Conservation (phyloP, 2,329 filamentous ascomycete species). For the Alternaria ethzedia region DNA sequence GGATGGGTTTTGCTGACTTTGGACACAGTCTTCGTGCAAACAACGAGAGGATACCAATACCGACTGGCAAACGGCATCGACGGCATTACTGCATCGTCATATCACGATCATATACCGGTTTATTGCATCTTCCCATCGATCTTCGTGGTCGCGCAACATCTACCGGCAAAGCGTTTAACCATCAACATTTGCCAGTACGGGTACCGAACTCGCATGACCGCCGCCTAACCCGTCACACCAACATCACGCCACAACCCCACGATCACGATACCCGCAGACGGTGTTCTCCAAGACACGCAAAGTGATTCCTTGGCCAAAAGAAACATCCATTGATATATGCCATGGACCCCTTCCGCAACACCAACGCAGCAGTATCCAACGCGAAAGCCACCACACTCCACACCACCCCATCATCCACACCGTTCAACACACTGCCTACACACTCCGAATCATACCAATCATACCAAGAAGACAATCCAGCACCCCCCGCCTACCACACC, state of each 20-base stretch:
- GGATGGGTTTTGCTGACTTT: not conserved
- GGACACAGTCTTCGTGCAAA: not conserved
- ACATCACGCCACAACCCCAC: constrained; percentile 40
- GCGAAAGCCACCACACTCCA: constrained; percentile 26
- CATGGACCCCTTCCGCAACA: constrained; percentile 32
- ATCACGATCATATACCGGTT: not conserved
- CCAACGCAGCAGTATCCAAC: constrained; percentile 20
- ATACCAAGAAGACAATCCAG: constrained; percentile 22
- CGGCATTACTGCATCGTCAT: not conserved
- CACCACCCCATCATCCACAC: constrained; percentile 2
- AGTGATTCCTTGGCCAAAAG: not conserved
- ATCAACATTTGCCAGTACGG: constrained; percentile 7
- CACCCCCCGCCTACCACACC: constrained; percentile 42
- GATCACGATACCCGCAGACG: constrained; percentile 25
- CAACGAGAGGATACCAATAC: not conserved
- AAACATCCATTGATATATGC: constrained; percentile 5
- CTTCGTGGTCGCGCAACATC: constrained; percentile 17
- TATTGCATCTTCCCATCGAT: not conserved
- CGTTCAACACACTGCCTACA: not conserved
- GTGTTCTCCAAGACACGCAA: not conserved
- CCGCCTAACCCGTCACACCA: constrained; percentile 35
- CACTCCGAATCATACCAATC: not conserved
- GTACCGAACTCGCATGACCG: constrained; percentile 27
- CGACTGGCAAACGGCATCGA: not conserved
- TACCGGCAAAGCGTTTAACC: constrained; percentile 29